Conservation (phyloP, 306 rosid species). For the Cyamopsis tetragonoloba region DNA sequence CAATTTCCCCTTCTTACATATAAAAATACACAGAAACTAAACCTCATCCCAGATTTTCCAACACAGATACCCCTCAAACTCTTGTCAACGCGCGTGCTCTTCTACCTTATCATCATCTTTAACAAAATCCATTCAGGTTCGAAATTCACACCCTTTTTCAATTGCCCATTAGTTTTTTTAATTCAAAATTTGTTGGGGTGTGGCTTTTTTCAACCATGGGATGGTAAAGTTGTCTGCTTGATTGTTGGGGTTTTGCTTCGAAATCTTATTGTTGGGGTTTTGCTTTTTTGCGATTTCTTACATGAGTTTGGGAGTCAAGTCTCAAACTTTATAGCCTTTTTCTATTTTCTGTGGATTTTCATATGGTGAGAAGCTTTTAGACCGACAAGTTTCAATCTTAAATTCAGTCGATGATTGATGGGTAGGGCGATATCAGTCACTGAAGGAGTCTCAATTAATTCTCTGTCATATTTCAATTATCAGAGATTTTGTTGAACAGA, state of each 20-base stretch:
- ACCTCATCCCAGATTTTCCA: neutral
- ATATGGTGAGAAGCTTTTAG: neutral
- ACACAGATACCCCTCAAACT: neutral
- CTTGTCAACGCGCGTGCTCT: conserved; percentile 16
- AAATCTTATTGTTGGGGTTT: conserved; percentile 1
- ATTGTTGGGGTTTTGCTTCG: neutral
- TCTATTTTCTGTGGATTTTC: neutral
- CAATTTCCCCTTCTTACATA: neutral
- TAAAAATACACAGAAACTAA: neutral
- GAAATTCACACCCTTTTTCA: conserved; percentile 12
- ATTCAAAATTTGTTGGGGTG: neutral
- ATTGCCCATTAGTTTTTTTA: neutral
- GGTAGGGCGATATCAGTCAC: neutral
- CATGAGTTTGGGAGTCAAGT: neutral
- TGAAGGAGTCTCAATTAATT: neutral
- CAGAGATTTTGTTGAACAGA: neutral
- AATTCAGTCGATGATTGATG: neutral
- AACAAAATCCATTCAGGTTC: neutral
- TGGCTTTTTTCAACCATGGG: conserved; percentile 2
- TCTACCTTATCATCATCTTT: conserved; percentile 1
- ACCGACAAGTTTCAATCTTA: neutral
- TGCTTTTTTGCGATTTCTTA: neutral
- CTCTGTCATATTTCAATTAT: neutral
- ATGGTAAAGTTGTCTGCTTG: conserved; percentile 23
- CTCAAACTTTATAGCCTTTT: neutral